Base-by-base conservation (phyloP, 1,139 yeast species). In the Candida sp. region DNA sequence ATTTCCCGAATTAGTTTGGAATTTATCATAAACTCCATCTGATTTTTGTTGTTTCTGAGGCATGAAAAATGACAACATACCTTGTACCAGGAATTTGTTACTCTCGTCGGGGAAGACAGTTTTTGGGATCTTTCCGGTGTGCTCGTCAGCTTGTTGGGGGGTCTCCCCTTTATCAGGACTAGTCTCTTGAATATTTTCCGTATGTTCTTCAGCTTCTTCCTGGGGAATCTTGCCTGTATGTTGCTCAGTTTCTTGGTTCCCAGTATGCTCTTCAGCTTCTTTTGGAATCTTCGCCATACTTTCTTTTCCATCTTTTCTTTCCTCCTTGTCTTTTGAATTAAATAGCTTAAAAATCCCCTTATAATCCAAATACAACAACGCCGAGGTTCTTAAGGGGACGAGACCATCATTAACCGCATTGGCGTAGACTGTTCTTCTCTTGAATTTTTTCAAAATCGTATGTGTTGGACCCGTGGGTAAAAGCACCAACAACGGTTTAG, bases 341-440 rank as follows among this genome's bases (percentile, higher is more conserved):
- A 62, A 49, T 80, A 88, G 61, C 76, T 79, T 50, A 42, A 57
- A 49, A n/a, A 73, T 50, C 0, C 71, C 77, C 42, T 64, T 63
- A 47, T 71, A 68, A 52, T 79, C 97, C 15, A 93, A 63, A 56
- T 82, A 93, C 23, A 91, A 65, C 44, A 93, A 65, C 0, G 96
- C 86, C 0, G 96, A 81, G 0, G 99, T 90, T 44, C 97, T 71
- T 39, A 93, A 68, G 0, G 99, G 98, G 0, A 93, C 99, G 44
- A 93, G 90, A 0, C 98, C 99, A 61, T 88, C 97, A 57, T 87
- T 82, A n/a, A 83, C 70, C 1, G 84, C 82, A 56, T 87, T 87
- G 2, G 95, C 91, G 56, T 88, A 85, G 1, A 86, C 71, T 0
- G 95, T 87, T 51, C 98, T 70, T 45, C 86, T 72, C 41, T 68